Evolutionary conservation across 129 eudicot species (phyloP).

Genomic region (Flaveria robusta): DNA sequence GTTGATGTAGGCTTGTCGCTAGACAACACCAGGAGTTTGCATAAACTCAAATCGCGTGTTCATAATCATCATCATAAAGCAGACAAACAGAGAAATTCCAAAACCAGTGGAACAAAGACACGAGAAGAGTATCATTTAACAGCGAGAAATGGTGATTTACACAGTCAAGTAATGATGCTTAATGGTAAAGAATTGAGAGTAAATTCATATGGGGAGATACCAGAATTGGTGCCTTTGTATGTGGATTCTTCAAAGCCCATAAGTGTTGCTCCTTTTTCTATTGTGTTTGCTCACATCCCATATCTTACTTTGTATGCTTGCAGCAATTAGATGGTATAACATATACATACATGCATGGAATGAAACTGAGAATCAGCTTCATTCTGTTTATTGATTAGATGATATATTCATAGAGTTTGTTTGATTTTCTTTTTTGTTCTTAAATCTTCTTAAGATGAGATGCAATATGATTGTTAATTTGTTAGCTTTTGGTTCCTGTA

Average conservation of each 20-base stretch:
- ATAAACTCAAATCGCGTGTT: conserved; percentile 42
- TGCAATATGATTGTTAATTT: conserved; percentile 9
- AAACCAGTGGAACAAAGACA: conserved; percentile 19
- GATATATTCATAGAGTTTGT: neutral
- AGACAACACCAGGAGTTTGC: conserved; percentile 32
- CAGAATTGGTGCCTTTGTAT: conserved; percentile 48
- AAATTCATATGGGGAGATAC: conserved; percentile 57
- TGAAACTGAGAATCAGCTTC: conserved; percentile 47
- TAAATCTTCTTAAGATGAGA: neutral
- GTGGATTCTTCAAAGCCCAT: conserved; percentile 63
- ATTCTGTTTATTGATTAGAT: conserved; percentile 36
- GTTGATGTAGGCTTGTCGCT: conserved; percentile 44
- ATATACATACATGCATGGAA: conserved; percentile 20
- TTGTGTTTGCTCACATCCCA: conserved; percentile 76
- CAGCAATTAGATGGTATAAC: conserved; percentile 27
- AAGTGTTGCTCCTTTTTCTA: conserved; percentile 63
- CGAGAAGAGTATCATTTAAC: conserved; percentile 88
- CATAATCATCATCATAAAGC: conserved; percentile 32
- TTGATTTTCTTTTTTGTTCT: conserved; percentile 4
- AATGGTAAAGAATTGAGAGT: conserved; percentile 57
- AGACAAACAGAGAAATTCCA: conserved; percentile 13
- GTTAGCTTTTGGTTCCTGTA: neutral
- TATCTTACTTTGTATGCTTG: conserved; percentile 64
- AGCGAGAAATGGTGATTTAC: conserved; percentile 66
- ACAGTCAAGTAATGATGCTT: conserved; percentile 73